These are phyloP conservation scores for Boletellus deceptivus DNA, from an alignment of 1,284 basidiomycete species.

Conservation along the genomic window DNA sequence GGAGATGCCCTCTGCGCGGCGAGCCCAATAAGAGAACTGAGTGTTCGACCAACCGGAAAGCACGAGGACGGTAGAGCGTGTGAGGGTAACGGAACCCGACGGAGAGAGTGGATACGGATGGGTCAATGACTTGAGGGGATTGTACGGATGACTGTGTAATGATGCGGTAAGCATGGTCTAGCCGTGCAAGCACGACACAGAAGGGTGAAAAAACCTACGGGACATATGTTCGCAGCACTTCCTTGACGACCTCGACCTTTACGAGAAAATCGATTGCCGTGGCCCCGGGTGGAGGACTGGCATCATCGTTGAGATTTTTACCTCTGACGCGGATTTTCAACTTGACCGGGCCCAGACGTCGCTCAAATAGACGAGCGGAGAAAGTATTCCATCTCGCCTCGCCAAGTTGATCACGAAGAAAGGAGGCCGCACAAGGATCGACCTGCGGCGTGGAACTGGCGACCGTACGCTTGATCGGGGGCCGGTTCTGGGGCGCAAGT, in stretches of 20 bases:
- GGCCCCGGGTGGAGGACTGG: constrained; percentile 34
- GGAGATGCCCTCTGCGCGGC: constrained; percentile 46
- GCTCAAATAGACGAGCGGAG: constrained; percentile 46
- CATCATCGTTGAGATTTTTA: constrained; percentile 30
- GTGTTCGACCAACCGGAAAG: constrained; percentile 53
- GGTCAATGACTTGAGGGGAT: constrained; percentile 46
- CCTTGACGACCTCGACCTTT: constrained; percentile 51
- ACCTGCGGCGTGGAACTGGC: constrained; percentile 27
- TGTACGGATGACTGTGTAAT: constrained; percentile 49
- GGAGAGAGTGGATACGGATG: constrained; percentile 41
- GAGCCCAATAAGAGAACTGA: constrained; percentile 52
- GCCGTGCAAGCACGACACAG: constrained; percentile 4
- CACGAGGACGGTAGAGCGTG: constrained; percentile 45
- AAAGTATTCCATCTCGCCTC: constrained; percentile 46
- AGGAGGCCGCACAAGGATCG: constrained; percentile 45
- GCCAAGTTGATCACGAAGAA: constrained; percentile 45
- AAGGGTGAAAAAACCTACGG: constrained; percentile 37
- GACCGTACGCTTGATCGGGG: constrained; percentile 25
- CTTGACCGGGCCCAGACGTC: constrained; percentile 40
- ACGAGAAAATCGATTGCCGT: constrained; percentile 51
- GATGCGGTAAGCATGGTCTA: constrained; percentile 21
- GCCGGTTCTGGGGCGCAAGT: constrained; percentile 28
- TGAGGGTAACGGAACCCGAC: constrained; percentile 44
- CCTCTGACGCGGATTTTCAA: constrained; percentile 33
- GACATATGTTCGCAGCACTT: constrained; percentile 46